These are phyloP conservation scores for Ustilago xerochloae DNA, from an alignment of 1,284 basidiomycete genomes.

Conservation along the genomic window DNA sequence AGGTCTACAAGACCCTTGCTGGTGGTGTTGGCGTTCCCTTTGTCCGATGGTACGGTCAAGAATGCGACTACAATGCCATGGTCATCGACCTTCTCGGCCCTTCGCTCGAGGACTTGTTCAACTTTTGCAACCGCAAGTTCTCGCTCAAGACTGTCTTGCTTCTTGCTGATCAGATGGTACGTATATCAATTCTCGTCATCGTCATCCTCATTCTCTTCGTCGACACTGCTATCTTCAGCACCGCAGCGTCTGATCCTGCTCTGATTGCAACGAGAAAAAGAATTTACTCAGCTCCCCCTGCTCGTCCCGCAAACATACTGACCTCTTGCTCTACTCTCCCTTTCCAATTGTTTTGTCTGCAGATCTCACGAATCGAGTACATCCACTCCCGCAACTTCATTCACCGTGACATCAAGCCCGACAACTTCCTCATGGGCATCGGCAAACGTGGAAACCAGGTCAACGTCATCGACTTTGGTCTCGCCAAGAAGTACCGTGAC, in stretches of 20 bases:
- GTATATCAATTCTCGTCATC: slow-evolving; percentile 58
- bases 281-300: background rate
- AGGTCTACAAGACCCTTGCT: slow-evolving; percentile 81
- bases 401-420: slow-evolving; percentile 98
- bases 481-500: slow-evolving; percentile 99
- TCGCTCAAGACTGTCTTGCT: slow-evolving; percentile 95
- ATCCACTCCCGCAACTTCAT: slow-evolving; percentile 99
- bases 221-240: background rate
- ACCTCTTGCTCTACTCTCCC: background rate
- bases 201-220: background rate
- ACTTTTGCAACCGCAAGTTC: slow-evolving; percentile 99
- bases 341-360: slow-evolving; percentile 8
- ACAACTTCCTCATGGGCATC: slow-evolving; percentile 99
- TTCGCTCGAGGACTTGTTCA: slow-evolving; percentile 98
- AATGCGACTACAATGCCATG: slow-evolving; percentile 99
- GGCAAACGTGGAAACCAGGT: slow-evolving; percentile 99
- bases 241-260: background rate
- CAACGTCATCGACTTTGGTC: slow-evolving; percentile 98
- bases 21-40: slow-evolving; percentile 99
- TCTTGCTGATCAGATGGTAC: slow-evolving; percentile 93
- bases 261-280: background rate
- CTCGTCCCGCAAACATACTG: background rate
- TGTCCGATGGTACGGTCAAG: slow-evolving; percentile 97
- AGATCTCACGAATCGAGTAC: slow-evolving; percentile 99
- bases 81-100: slow-evolving; percentile 97